These are phyloP conservation scores for Cenchrus purpureus DNA, from an alignment of 176 grass and related monocot genomes.

Conservation along the genomic window DNA sequence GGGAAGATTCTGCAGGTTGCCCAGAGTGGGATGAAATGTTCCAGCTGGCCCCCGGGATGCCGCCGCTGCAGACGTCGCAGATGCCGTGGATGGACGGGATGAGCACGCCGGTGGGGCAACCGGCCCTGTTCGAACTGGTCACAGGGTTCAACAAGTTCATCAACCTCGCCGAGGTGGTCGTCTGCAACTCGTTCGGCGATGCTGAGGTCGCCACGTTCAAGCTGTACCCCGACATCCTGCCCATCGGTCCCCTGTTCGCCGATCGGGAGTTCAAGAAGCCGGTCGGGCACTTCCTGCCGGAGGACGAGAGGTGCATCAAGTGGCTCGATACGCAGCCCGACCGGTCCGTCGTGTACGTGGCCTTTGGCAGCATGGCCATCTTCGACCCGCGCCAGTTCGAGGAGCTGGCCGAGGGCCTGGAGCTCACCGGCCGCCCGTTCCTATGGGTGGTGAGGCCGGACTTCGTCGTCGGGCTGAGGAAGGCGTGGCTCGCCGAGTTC, in stretches of 20 bases:
- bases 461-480: background rate
- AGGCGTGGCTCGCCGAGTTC: constrained; percentile 43
- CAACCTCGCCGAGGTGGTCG: background rate
- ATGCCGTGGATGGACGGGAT: constrained; percentile 39
- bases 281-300: constrained; percentile 30
- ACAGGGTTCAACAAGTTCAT: background rate
- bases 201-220: constrained; percentile 14
- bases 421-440: constrained; percentile 34
- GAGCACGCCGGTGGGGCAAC: background rate
- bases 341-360: constrained; percentile 65
- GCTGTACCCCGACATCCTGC: constrained; percentile 1
- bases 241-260: constrained; percentile 38
- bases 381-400: constrained; percentile 37
- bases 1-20: constrained; percentile 6
- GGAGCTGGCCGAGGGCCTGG: constrained; percentile 48
- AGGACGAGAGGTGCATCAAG: constrained; percentile 30
- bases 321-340: constrained; percentile 50
- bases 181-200: constrained; percentile 56
- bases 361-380: constrained; percentile 61
- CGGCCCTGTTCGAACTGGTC: constrained; percentile 5
- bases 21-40: constrained; percentile 27
- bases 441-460: constrained; percentile 51
- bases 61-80: constrained; percentile 41
- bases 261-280: background rate
- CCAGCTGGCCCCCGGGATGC: constrained; percentile 38